These are phyloP conservation scores for Globisporangium orthogonon DNA, from an alignment of 352 stramenopile genomes.

Conservation along the genomic window DNA sequence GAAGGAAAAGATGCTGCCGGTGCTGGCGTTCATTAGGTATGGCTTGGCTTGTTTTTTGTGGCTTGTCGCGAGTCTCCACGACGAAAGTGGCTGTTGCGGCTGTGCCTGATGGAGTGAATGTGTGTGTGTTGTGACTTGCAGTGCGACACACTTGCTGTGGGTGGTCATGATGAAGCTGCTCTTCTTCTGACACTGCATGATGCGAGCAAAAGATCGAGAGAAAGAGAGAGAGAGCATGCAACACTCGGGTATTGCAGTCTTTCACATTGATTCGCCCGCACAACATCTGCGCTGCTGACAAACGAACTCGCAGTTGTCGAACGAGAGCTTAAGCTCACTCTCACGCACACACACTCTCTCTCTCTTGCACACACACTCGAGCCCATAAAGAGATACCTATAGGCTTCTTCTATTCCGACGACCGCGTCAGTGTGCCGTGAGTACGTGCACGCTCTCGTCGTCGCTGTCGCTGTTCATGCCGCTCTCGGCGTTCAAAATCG, in stretches of 20 bases:
- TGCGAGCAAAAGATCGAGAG: too few species aligned
- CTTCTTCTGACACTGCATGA: constrained; percentile 57
- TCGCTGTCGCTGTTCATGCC: constrained; percentile 32
- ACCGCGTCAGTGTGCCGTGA: constrained; percentile 6
- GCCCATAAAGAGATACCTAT: background rate
- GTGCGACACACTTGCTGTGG: constrained; percentile 75
- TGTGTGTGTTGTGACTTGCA: constrained; percentile 14
- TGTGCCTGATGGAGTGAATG: background rate
- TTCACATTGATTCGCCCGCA: background rate
- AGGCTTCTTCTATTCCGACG: background rate
- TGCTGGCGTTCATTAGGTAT: constrained; percentile 79
- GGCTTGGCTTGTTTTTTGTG: background rate
- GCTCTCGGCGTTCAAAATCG: constrained; percentile 45
- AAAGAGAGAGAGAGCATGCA: background rate
- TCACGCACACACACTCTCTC: background rate
- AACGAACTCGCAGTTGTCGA: background rate
- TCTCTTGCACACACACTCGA: background rate
- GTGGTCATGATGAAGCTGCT: constrained; percentile 81
- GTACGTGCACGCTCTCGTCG: constrained; percentile 13
- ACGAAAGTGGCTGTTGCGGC: too few species aligned
- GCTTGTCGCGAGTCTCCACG: background rate
- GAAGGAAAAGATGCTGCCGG: constrained; percentile 84
- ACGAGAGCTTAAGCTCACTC: background rate
- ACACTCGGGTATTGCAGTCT: background rate
- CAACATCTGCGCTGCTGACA: background rate